phyloP scores from a whole-genome alignment of 2,329 filamentous ascomycete genomes.

The Alternaria tenuissima region DNA sequence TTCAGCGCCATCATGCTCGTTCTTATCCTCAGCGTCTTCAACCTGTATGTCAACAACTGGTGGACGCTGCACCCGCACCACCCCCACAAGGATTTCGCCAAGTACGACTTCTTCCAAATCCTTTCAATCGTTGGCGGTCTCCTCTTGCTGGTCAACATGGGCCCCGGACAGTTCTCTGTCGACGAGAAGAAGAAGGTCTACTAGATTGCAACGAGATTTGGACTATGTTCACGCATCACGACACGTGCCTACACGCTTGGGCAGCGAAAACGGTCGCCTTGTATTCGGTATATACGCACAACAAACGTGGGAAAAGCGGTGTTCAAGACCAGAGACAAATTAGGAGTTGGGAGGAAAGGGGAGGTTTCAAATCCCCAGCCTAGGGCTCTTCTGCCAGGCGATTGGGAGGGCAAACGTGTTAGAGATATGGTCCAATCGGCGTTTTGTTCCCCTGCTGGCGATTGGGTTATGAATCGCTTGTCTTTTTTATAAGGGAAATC shows the following conservation, averaged over 20 bases:
- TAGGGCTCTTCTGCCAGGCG: not conserved
- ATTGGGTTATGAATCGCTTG: constrained; percentile 26
- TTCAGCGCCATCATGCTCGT: constrained; percentile 96
- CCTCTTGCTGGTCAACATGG: constrained; percentile 96
- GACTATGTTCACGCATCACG: constrained; percentile 20
- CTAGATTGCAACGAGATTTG: constrained; percentile 63
- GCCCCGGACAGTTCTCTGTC: constrained; percentile 95
- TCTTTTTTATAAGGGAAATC: not conserved
- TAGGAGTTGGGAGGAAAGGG: not conserved
- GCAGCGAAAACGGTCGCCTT: constrained; percentile 21
- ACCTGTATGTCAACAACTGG: constrained; percentile 98
- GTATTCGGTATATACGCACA: constrained; percentile 33
- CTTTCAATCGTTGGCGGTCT: constrained; percentile 97
- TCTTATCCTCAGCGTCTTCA: constrained; percentile 94
- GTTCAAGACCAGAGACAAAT: not conserved
- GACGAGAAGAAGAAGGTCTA: constrained; percentile 99
- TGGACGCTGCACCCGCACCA: constrained; percentile 99
- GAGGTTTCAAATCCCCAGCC: not conserved
- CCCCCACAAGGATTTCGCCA: constrained; percentile 99
- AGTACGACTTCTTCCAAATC: constrained; percentile 99
- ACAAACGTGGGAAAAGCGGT: not conserved
- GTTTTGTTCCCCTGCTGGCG: constrained; percentile 19
- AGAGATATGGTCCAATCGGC: not conserved
- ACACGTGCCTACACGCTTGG: constrained; percentile 30
- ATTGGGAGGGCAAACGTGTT: not conserved